Percentiles rank a stretch among this genome's conserved stretches.
Conservation (phyloP, 495 filamentous ascomycete genomes). For the Thozetella sp. region DNA sequence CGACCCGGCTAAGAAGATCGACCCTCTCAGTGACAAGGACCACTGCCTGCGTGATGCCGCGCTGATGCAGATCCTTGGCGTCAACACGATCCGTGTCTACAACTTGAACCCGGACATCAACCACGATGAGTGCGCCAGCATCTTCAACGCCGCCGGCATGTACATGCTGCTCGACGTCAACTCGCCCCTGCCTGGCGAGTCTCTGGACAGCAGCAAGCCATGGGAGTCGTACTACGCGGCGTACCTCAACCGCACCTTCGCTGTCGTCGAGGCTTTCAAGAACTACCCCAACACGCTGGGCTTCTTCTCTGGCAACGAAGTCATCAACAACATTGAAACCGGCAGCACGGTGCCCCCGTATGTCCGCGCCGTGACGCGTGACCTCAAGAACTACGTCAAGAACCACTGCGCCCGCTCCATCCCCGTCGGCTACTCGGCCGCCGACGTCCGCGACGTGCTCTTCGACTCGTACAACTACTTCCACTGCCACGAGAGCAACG, state of each 20-base stretch:
- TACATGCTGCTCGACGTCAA: conserved; percentile 84
- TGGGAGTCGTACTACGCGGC: conserved; percentile 68
- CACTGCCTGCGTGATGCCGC: conserved; percentile 89
- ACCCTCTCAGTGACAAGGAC: conserved; percentile 75
- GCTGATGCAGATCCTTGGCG: conserved; percentile 79
- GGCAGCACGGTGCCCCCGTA: conserved; percentile 63
- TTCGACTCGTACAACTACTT: conserved; percentile 83
- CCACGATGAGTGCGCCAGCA: conserved; percentile 86
- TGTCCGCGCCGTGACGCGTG: conserved; percentile 80
- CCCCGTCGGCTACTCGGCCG: conserved; percentile 70
- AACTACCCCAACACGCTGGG: conserved; percentile 86
- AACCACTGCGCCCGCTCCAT: conserved; percentile 38
- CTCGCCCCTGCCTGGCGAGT: conserved; percentile 79
- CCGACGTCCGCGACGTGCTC: conserved; percentile 81
- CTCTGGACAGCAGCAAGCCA: conserved; percentile 71
- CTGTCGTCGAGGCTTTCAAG: conserved; percentile 93
- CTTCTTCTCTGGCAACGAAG: conserved; percentile 94
- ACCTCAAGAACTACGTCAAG: conserved; percentile 78
- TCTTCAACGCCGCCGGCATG: conserved; percentile 77
- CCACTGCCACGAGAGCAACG: conserved; percentile 72
- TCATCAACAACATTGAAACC: conserved; percentile 71
- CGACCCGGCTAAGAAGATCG: conserved; percentile 55
- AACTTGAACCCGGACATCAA: conserved; percentile 83
- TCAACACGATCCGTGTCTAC: conserved; percentile 94
- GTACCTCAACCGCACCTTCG: conserved; percentile 86